Percentiles rank a stretch among this genome's conserved stretches.
These are phyloP conservation scores for Arthrobotrys iridis DNA, from an alignment of 2,329 filamentous ascomycete genomes.

Conservation along the genomic window DNA sequence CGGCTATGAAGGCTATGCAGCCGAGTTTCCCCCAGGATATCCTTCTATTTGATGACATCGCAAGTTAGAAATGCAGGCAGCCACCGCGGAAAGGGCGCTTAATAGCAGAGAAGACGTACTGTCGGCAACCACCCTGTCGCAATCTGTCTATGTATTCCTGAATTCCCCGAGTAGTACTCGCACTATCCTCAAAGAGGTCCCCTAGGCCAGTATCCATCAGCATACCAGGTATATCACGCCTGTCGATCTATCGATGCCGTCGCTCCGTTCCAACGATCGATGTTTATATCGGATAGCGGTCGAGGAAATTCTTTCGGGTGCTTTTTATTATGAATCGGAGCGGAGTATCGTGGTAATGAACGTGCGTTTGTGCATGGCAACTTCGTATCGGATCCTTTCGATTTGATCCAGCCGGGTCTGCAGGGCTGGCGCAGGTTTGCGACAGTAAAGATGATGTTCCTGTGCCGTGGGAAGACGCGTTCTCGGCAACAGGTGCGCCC, in stretches of 20 bases:
- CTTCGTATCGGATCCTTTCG: neutral
- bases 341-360: neutral
- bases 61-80: neutral
- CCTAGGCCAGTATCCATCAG: conserved; percentile 51
- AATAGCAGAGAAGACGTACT: conserved; percentile 46
- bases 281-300: neutral
- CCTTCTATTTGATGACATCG: conserved; percentile 66
- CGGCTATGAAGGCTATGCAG: conserved; percentile 81
- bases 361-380: too few species aligned
- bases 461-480: conserved; percentile 9
- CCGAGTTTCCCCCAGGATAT: conserved; percentile 90
- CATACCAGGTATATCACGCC: conserved; percentile 29
- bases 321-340: neutral
- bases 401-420: neutral
- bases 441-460: neutral
- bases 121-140: conserved; percentile 57
- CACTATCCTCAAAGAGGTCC: conserved; percentile 51
- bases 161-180: conserved; percentile 53
- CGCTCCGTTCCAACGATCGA: neutral
- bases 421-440: conserved; percentile 16
- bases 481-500: neutral
- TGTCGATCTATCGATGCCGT: too few species aligned
- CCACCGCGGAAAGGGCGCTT: too few species aligned
- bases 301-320: neutral
- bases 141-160: conserved; percentile 56